phyloP scores from a whole-genome alignment of 495 filamentous ascomycete species.

The Penicillium bovifimosum region DNA sequence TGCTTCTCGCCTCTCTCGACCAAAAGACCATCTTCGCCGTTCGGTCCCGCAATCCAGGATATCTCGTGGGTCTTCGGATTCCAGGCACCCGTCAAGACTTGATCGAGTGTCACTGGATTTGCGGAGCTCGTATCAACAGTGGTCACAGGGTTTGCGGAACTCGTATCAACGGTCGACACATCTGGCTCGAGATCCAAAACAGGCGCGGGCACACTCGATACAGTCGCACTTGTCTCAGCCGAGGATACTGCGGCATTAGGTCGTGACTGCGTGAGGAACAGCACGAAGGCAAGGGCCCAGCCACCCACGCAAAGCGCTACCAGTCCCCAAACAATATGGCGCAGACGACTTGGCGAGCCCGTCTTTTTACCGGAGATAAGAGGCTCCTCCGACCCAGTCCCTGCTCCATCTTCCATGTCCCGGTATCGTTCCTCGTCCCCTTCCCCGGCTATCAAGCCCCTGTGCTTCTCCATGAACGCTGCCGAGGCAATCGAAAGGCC shows the following conservation, averaged over 20 bases:
- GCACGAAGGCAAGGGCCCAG: slow-evolving; percentile 73
- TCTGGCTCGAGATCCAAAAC: background rate
- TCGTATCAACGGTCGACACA: slow-evolving; percentile 10
- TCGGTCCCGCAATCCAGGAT: slow-evolving; percentile 80
- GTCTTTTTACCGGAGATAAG: slow-evolving; percentile 23
- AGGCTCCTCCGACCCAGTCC: slow-evolving; percentile 23
- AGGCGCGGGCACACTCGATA: too few relatives aligned
- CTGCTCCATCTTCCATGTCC: slow-evolving; percentile 35
- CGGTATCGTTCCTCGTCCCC: slow-evolving; percentile 26
- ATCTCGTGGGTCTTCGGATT: slow-evolving; percentile 61
- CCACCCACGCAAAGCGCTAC: slow-evolving; percentile 62
- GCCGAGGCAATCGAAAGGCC: slow-evolving; percentile 35
- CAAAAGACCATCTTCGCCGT: slow-evolving; percentile 81
- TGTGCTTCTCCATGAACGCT: slow-evolving; percentile 27
- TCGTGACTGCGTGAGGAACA: slow-evolving; percentile 59
- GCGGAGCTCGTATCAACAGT: slow-evolving; percentile 61
- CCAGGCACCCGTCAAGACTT: slow-evolving; percentile 73
- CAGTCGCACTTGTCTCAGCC: background rate
- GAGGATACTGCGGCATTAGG: slow-evolving; percentile 17
- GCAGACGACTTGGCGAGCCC: slow-evolving; percentile 36
- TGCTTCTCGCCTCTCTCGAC: slow-evolving; percentile 56
- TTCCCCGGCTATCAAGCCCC: slow-evolving; percentile 13
- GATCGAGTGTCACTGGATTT: slow-evolving; percentile 74
- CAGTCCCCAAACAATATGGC: slow-evolving; percentile 63
- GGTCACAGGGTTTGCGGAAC: slow-evolving; percentile 59